phyloP scores from a whole-genome alignment of 2,329 filamentous ascomycete species.

The Fusarium mundagurra region DNA sequence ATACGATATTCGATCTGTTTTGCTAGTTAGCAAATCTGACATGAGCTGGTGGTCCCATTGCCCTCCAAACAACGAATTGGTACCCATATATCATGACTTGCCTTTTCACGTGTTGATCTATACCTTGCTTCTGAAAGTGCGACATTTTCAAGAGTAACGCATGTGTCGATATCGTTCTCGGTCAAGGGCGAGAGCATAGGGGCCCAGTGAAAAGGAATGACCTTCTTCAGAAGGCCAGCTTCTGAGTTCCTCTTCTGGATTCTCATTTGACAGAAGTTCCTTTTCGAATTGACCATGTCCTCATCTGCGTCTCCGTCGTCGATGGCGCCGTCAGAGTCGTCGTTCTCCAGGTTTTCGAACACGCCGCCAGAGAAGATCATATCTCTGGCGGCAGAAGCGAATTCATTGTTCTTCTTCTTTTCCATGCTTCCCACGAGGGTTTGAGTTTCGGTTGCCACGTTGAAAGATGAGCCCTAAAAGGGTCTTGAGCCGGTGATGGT shows the following conservation, averaged over 20 bases:
- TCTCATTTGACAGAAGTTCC: constrained; percentile 53
- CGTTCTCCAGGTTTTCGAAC: constrained; percentile 15
- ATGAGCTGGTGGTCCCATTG: background rate
- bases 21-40: background rate
- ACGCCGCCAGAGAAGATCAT: constrained; percentile 40
- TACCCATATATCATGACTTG: constrained; percentile 39
- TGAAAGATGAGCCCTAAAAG: background rate
- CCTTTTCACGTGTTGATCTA: constrained; percentile 64
- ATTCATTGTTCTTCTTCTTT: constrained; percentile 41
- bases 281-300: constrained; percentile 49
- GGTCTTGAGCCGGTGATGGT: background rate
- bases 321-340: constrained; percentile 47
- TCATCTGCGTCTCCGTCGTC: constrained; percentile 55
- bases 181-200: constrained; percentile 75
- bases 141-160: constrained; percentile 63
- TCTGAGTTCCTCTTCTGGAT: constrained; percentile 48
- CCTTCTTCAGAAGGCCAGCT: constrained; percentile 51
- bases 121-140: constrained; percentile 62
- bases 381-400: constrained; percentile 42
- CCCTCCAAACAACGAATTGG: background rate
- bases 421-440: constrained; percentile 22
- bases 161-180: constrained; percentile 70
- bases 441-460: background rate
- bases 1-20: constrained; percentile 47
- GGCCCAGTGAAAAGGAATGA: constrained; percentile 68